Conservation (phyloP, 768 basidiomycete species). For the Psilocybe subaeruginosa region DNA sequence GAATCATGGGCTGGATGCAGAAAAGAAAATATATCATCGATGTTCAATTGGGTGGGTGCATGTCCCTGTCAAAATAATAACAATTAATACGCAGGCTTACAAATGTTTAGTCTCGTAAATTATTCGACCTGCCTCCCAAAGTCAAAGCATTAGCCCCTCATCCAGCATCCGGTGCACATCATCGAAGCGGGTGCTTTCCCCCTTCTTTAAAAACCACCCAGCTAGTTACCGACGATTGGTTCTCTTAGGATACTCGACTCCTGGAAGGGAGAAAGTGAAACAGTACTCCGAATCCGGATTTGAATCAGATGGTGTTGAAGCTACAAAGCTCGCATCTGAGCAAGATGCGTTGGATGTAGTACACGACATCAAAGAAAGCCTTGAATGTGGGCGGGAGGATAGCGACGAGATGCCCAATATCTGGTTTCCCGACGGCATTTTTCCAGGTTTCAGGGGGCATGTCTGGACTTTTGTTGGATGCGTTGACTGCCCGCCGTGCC, state of each 20-base stretch:
- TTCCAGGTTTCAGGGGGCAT: conserved; percentile 57
- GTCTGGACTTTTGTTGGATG: conserved; percentile 54
- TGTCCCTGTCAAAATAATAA: background rate
- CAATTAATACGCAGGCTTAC: too few relatives aligned
- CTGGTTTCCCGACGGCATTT: conserved; percentile 54
- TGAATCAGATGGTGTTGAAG: background rate
- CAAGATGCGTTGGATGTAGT: conserved; percentile 28
- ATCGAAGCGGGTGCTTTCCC: conserved; percentile 17
- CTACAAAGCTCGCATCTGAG: background rate
- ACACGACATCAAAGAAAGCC: conserved; percentile 55
- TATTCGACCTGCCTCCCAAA: conserved; percentile 41
- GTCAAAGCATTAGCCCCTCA: conserved; percentile 48
- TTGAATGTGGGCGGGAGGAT: conserved; percentile 56
- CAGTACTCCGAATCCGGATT: conserved; percentile 31
- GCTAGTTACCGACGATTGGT: background rate
- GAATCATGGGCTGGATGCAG: conserved; percentile 43
- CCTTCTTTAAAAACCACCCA: background rate
- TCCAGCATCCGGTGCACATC: conserved; percentile 45
- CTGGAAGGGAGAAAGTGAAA: conserved; percentile 42
- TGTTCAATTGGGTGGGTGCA: conserved; percentile 44
- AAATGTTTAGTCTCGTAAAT: conserved; percentile 33
- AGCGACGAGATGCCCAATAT: conserved; percentile 52
- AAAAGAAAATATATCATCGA: conserved; percentile 31
- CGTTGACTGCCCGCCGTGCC: conserved; percentile 19
- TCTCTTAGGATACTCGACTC: conserved; percentile 37